Percentiles rank a stretch among this genome's conserved stretches.
These are phyloP conservation scores for Cicer yamashitae DNA, from an alignment of 306 rosid genomes.

Conservation along the genomic window DNA sequence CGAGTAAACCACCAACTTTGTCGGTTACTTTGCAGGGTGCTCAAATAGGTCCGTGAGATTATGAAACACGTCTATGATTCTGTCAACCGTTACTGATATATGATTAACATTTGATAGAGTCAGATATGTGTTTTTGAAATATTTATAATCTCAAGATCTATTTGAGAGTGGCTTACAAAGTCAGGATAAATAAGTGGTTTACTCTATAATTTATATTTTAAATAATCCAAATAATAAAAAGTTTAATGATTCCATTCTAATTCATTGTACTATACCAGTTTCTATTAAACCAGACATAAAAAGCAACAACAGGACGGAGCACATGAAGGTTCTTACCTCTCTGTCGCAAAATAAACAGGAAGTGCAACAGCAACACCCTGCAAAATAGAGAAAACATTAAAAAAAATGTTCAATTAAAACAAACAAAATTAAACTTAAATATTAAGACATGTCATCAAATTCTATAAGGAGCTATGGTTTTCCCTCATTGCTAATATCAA, in stretches of 20 bases:
- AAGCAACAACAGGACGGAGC: neutral
- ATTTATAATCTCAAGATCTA: too few species aligned
- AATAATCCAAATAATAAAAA: neutral
- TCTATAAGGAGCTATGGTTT: neutral
- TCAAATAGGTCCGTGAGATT: too few species aligned
- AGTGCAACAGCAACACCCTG: constrained; percentile 94
- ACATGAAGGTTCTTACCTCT: constrained; percentile 54
- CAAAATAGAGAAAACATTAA: constrained; percentile 27
- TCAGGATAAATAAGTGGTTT: too few species aligned
- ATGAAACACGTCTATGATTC: too few species aligned
- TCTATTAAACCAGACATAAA: neutral
- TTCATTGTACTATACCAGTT: neutral
- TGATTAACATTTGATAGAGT: too few species aligned
- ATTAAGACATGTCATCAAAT: constrained; percentile 24
- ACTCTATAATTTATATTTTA: neutral
- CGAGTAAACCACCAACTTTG: too few species aligned
- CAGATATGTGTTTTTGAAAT: too few species aligned
- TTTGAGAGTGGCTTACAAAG: too few species aligned
- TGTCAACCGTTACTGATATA: too few species aligned
- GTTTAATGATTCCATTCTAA: neutral
- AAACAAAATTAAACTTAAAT: neutral
- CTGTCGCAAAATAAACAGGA: constrained; percentile 86
- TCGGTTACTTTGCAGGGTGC: too few species aligned
- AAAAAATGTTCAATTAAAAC: neutral
- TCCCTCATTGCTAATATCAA: constrained; percentile 5